Evolutionary conservation across 306 rosid genomes (phyloP).

Genomic region (Vigna trinervia): DNA sequence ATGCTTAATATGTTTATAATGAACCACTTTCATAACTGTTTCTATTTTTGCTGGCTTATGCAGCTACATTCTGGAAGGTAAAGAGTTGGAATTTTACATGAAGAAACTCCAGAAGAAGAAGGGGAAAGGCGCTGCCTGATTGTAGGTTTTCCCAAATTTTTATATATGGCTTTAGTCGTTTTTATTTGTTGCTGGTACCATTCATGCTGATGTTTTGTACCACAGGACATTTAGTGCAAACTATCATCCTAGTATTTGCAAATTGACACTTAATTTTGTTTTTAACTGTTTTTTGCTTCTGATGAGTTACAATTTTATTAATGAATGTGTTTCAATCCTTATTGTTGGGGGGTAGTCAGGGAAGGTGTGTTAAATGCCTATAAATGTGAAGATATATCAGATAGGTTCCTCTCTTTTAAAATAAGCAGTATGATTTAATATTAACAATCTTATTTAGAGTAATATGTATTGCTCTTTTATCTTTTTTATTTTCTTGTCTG

Average conservation of each 20-base stretch:
- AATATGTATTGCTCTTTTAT: too few relatives aligned
- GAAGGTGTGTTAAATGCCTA: too few relatives aligned
- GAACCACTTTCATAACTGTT: neutral
- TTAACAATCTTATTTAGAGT: too few relatives aligned
- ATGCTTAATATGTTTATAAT: neutral
- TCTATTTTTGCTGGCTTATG: neutral
- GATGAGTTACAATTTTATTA: slow-evolving; percentile 23
- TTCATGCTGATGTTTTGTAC: neutral
- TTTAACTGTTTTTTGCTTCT: neutral
- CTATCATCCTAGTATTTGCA: neutral
- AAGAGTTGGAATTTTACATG: slow-evolving; percentile 57
- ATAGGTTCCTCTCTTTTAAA: too few relatives aligned
- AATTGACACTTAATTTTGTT: slow-evolving; percentile 30
- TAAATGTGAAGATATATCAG: too few relatives aligned
- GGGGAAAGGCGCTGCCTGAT: slow-evolving; percentile 59
- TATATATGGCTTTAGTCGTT: slow-evolving; percentile 11
- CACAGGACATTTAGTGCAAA: neutral
- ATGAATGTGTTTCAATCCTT: neutral
- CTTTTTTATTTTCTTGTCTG: too few relatives aligned
- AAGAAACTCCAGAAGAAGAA: slow-evolving; percentile 58
- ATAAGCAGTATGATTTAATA: too few relatives aligned
- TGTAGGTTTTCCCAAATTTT: neutral
- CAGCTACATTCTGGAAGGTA: slow-evolving; percentile 58
- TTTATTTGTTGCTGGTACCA: neutral
- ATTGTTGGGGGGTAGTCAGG: neutral